A percentile compares a stretch with the other conserved stretches of the same genome.
These are phyloP conservation scores for Candida morakotiae DNA, from an alignment of 805 yeast genomes.

Conservation along the genomic window DNA sequence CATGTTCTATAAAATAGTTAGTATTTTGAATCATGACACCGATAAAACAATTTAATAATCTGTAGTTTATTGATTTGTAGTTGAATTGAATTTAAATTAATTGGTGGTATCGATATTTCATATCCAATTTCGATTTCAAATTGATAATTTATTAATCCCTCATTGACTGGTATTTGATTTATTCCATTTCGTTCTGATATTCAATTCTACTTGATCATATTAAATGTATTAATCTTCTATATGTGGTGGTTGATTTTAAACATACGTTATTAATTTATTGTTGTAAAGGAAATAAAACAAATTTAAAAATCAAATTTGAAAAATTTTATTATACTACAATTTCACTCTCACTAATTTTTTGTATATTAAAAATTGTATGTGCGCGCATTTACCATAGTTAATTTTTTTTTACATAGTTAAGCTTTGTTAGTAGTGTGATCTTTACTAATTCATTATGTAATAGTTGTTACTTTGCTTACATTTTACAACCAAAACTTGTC, in stretches of 20 bases:
- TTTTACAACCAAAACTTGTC: too few species aligned
- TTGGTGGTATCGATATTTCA: too few species aligned
- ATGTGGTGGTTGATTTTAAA: neutral
- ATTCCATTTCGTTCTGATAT: too few species aligned
- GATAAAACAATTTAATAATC: neutral
- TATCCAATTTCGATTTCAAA: too few species aligned
- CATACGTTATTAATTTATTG: conserved; percentile 3
- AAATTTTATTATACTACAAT: conserved; percentile 4
- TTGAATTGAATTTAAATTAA: too few species aligned
- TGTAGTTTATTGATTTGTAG: neutral
- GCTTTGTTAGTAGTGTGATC: too few species aligned
- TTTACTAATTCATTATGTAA: neutral
- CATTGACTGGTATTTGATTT: too few species aligned
- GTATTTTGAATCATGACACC: conserved; percentile 1
- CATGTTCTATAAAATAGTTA: conserved; percentile 50
- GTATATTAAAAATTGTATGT: neutral
- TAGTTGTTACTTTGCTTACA: too few species aligned
- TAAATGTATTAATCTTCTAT: too few species aligned
- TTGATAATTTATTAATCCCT: too few species aligned
- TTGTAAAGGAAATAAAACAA: conserved; percentile 5
- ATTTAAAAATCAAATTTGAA: conserved; percentile 4
- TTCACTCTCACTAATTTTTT: neutral
- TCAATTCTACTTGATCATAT: too few species aligned
- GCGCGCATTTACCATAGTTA: neutral
- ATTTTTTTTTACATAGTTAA: too few species aligned